These are phyloP conservation scores for Canavalia ensiformis DNA, from an alignment of 306 rosid genomes.

Conservation along the genomic window DNA sequence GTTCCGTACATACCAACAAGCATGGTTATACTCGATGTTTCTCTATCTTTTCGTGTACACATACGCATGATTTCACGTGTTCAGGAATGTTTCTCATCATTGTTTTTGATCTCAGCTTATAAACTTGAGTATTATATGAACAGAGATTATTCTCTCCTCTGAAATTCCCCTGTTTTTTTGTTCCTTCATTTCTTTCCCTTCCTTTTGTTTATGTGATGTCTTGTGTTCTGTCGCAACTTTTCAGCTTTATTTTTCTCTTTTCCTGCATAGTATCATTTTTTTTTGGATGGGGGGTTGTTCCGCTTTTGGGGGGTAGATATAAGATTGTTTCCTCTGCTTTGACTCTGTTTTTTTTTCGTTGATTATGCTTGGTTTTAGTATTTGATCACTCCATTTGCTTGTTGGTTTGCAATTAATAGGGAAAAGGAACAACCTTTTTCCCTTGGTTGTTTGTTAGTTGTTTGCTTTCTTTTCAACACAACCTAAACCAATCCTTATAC, in stretches of 20 bases:
- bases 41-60: neutral
- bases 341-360: conserved; percentile 37
- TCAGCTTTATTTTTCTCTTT: neutral
- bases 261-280: neutral
- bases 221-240: neutral
- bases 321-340: conserved; percentile 17
- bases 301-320: neutral
- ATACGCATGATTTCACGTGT: conserved; percentile 13
- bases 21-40: neutral
- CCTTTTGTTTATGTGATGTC: neutral
- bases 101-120: neutral
- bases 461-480: conserved; percentile 12
- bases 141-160: neutral
- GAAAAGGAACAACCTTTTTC: neutral
- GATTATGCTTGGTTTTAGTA: conserved; percentile 28
- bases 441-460: conserved; percentile 1
- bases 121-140: no score
- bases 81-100: neutral
- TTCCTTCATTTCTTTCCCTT: neutral
- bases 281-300: neutral
- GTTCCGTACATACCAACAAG: neutral
- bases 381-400: conserved; percentile 1
- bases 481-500: neutral
- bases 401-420: neutral
- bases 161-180: conserved; percentile 15